Conservation (phyloP, 2,329 filamentous ascomycete species). For the Ustulina deusta region DNA sequence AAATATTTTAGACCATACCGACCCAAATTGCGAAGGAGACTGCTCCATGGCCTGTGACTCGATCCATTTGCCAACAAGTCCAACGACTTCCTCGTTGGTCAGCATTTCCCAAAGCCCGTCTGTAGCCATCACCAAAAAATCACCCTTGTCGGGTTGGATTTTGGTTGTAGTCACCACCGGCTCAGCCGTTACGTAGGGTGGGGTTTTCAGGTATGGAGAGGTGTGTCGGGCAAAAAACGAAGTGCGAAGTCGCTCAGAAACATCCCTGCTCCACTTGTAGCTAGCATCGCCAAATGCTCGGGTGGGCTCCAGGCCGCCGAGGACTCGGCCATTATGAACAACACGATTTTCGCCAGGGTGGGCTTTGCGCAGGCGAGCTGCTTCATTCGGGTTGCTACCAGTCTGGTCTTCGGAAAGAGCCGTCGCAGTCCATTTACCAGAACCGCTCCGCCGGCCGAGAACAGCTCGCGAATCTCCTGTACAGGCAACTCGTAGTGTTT, state of each 20-base stretch:
- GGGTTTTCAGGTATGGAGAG: slow-evolving; percentile 83
- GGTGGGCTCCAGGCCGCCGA: slow-evolving; percentile 91
- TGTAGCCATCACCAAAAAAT: slow-evolving; percentile 96
- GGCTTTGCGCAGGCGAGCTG: slow-evolving; percentile 81
- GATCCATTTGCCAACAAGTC: slow-evolving; percentile 96
- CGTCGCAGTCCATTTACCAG: slow-evolving; percentile 92
- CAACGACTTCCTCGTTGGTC: slow-evolving; percentile 97
- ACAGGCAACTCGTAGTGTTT: slow-evolving; percentile 91
- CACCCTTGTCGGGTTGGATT: slow-evolving; percentile 87
- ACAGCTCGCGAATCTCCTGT: slow-evolving; percentile 97
- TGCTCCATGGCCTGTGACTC: slow-evolving; percentile 74
- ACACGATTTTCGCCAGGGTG: slow-evolving; percentile 93
- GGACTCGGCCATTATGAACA: slow-evolving; percentile 86
- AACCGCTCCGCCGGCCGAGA: slow-evolving; percentile 79
- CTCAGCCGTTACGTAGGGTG: slow-evolving; percentile 97
- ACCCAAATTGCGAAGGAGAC: slow-evolving; percentile 74
- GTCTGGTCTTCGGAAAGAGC: slow-evolving; percentile 94
- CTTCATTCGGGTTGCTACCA: slow-evolving; percentile 87
- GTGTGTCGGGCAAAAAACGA: slow-evolving; percentile 89
- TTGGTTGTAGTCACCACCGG: slow-evolving; percentile 94
- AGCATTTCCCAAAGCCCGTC: slow-evolving; percentile 99
- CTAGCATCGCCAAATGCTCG: slow-evolving; percentile 95
- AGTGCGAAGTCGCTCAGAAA: slow-evolving; percentile 82
- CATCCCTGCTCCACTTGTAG: slow-evolving; percentile 94
- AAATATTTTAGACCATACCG: slow-evolving; percentile 75